Evolutionary conservation across 441 rosid genomes (phyloP).

Genomic region (Croton laevigatus): DNA sequence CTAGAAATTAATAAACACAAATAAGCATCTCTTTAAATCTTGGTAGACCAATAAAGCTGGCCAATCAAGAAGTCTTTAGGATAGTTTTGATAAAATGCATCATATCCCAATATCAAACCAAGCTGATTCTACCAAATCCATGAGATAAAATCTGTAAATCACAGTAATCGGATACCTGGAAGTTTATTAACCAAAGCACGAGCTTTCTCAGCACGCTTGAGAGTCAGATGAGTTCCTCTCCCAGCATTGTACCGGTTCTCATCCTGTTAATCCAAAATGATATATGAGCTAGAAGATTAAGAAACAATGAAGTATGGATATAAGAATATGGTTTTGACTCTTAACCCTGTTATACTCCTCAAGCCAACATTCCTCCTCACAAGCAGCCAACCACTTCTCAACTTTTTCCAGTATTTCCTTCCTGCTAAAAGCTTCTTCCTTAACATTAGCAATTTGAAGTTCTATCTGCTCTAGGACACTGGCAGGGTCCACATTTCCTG

Average conservation of each 20-base stretch:
- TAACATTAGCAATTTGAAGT: conserved; percentile 69
- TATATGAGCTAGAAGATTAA: conserved; percentile 20
- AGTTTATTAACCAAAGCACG: conserved; percentile 88
- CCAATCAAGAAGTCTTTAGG: not conserved
- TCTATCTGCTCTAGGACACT: conserved; percentile 73
- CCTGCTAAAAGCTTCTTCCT: conserved; percentile 88
- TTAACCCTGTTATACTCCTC: conserved; percentile 93
- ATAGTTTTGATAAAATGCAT: not conserved
- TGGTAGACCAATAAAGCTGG: no score
- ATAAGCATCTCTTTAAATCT: not conserved
- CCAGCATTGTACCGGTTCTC: conserved; percentile 96
- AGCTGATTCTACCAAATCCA: not conserved
- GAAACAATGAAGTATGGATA: not conserved
- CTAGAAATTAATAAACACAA: not conserved
- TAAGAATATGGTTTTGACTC: conserved; percentile 21
- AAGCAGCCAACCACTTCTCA: conserved; percentile 94
- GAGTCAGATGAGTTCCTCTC: conserved; percentile 92
- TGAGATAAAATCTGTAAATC: not conserved
- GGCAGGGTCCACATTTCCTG: conserved; percentile 64
- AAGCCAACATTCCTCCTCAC: conserved; percentile 98
- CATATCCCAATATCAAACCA: not conserved
- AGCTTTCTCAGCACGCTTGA: conserved; percentile 98
- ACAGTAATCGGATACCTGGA: conserved; percentile 51
- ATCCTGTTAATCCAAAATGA: conserved; percentile 45
- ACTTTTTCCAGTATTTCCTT: conserved; percentile 88